Conservation (phyloP, 257 asterid genomes). For the Coffea canephora region DNA sequence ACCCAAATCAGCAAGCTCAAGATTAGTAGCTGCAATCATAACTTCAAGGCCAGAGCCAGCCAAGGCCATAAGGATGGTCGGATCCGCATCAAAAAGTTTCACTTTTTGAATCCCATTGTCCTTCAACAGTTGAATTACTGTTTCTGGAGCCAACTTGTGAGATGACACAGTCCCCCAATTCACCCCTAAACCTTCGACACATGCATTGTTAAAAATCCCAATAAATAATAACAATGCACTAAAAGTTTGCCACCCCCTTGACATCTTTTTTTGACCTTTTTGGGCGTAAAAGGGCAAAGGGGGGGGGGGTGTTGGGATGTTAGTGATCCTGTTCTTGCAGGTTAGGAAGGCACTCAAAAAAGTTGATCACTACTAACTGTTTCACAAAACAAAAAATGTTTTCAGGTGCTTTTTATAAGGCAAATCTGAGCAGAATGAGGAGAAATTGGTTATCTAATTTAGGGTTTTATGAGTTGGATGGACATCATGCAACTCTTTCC, state of each 20-base stretch:
- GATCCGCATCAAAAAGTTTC: constrained; percentile 39
- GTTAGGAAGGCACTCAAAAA: not conserved
- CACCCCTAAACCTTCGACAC: constrained; percentile 35
- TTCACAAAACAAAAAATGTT: too few species aligned
- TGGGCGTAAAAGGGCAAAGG: not conserved
- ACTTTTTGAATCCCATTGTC: constrained; percentile 36
- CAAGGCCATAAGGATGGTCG: constrained; percentile 28
- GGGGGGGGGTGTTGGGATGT: not conserved
- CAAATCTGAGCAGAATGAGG: too few species aligned
- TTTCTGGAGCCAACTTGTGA: constrained; percentile 32
- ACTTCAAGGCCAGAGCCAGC: constrained; percentile 47
- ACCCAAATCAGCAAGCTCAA: constrained; percentile 14
- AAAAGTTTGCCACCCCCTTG: not conserved
- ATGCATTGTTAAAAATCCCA: not conserved
- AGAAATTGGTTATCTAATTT: too few species aligned
- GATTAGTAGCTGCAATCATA: constrained; percentile 39
- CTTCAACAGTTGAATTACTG: constrained; percentile 32
- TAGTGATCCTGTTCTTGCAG: not conserved
- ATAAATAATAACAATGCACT: not conserved
- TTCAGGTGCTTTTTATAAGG: too few species aligned
- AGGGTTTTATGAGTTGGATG: not conserved
- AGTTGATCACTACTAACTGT: not conserved
- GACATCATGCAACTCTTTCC: too few species aligned
- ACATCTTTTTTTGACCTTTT: not conserved
- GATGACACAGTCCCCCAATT: constrained; percentile 38